Evolutionary conservation across 2,329 filamentous ascomycete genomes (phyloP), one percentile per base, ranked within the genome.

Genomic region (Thermomyces lanuginosus): DNA sequence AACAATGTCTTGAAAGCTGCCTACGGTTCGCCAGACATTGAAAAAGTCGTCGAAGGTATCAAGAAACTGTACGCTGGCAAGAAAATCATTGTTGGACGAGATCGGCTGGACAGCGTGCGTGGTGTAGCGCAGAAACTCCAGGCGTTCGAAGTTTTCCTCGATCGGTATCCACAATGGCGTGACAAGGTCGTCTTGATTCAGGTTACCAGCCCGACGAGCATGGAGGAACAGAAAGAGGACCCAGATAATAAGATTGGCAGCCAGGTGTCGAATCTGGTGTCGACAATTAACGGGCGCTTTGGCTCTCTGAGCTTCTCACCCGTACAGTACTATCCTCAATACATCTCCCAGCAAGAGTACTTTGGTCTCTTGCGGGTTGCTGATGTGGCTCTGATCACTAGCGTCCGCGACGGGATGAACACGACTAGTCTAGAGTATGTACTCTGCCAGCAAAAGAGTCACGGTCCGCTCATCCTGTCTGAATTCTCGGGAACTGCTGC

Each of bases 341-440:
- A 93, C 49, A 66, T 95, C 23, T 76, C 72, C 24, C 77, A 76
- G 38, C 77, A 83, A 41, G 84, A 95, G 55, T 95, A 95, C 53
- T 91, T 92, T 52, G 84, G 86, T 3, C 68, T 95, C n/a, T 66
- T 95, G 27, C 74, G 86, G 13, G 72, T 82, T 2, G 84, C 79
- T 17, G 83, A 95, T 49, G 80, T 93, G 38, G 86, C 83, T 3
- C 63, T 95, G 26, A 93, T 95, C 52, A 93, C 89, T 5, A 92
- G 82, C 40, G 84, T 95, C 12, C 73, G 86, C 33, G 89, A 95
- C 50, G 86, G 86, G 32, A 93, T 95, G 84, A 95, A 93, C 60
- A 93, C 86, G 0, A 92, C 84, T 11, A 91, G 82, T 48, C 62
- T 95, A 40, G 89, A 95, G 54, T 95, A 93, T 48, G 74, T 95